A percentile compares a stretch with the other conserved stretches of the same genome.
These are phyloP conservation scores for Apiotrichum domesticum DNA, from an alignment of 1,284 basidiomycete species.

Conservation along the genomic window DNA sequence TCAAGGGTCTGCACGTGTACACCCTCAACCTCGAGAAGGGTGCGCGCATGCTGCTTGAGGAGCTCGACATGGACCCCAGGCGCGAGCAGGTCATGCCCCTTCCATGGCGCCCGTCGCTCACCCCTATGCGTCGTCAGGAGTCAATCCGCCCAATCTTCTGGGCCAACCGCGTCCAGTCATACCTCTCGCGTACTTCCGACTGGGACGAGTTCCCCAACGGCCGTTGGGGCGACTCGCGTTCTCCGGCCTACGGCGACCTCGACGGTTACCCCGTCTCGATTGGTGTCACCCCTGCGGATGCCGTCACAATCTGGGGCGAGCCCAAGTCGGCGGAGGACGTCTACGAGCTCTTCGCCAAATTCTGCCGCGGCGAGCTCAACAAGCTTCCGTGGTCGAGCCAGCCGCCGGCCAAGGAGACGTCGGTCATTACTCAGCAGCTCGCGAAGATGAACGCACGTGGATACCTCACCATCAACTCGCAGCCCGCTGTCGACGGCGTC, in stretches of 20 bases:
- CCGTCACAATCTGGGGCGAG: slow-evolving; percentile 77
- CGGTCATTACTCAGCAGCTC: slow-evolving; percentile 71
- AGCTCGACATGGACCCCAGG: slow-evolving; percentile 74
- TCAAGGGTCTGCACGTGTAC: slow-evolving; percentile 88
- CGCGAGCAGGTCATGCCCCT: slow-evolving; percentile 81
- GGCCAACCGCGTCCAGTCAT: slow-evolving; percentile 88
- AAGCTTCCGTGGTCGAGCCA: slow-evolving; percentile 97
- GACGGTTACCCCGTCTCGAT: slow-evolving; percentile 88
- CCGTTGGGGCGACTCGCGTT: slow-evolving; percentile 93
- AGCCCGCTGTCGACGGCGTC: slow-evolving; percentile 92
- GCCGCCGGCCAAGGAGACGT: slow-evolving; percentile 75
- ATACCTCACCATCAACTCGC: slow-evolving; percentile 96
- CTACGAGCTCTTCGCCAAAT: slow-evolving; percentile 66
- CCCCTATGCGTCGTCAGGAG: slow-evolving; percentile 77
- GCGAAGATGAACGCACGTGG: slow-evolving; percentile 81
- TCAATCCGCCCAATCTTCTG: slow-evolving; percentile 81
- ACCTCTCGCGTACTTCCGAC: slow-evolving; percentile 79
- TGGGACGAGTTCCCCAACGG: slow-evolving; percentile 99
- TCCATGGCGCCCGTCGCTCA: slow-evolving; percentile 90
- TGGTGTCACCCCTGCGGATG: slow-evolving; percentile 63
- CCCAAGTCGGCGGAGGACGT: slow-evolving; percentile 60
- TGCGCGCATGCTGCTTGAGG: slow-evolving; percentile 83
- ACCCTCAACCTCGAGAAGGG: slow-evolving; percentile 98
- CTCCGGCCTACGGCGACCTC: slow-evolving; percentile 89
- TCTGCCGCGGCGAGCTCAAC: slow-evolving; percentile 64